Evolutionary conservation across 2,329 filamentous ascomycete genomes (phyloP).

Genomic region (Aureobasidium zeae): DNA sequence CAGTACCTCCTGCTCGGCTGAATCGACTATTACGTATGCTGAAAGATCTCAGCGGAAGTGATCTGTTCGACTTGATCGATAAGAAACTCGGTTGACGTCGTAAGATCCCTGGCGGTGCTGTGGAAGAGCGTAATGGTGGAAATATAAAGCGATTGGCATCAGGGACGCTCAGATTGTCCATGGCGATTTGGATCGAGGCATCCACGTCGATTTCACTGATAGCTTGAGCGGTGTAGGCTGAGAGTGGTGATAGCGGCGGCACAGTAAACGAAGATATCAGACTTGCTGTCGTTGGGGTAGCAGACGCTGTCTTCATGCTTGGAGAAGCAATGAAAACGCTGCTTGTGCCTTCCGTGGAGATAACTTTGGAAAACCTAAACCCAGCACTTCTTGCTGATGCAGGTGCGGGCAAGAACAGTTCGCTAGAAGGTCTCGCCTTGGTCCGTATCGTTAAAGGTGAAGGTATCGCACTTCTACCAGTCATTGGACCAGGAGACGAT

Average conservation of each 20-base stretch:
- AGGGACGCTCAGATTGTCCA: slow-evolving; percentile 6
- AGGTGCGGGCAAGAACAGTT: slow-evolving; percentile 12
- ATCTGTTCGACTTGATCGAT: slow-evolving; percentile 2
- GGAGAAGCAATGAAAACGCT: neutral
- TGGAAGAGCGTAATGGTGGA: slow-evolving; percentile 6
- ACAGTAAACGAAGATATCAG: neutral
- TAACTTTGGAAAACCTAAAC: slow-evolving; percentile 1
- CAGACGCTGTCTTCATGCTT: neutral
- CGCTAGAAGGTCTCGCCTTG: slow-evolving; percentile 8
- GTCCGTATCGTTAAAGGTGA: neutral
- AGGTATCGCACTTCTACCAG: neutral
- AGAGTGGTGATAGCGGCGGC: neutral
- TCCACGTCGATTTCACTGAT: slow-evolving; percentile 4
- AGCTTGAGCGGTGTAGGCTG: slow-evolving; percentile 1
- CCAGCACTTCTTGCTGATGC: neutral
- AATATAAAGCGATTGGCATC: slow-evolving; percentile 10
- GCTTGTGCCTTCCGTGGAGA: neutral
- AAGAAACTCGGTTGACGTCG: slow-evolving; percentile 4
- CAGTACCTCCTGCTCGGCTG: slow-evolving; percentile 1
- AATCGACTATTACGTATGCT: neutral
- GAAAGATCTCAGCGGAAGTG: neutral
- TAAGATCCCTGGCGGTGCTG: slow-evolving; percentile 3
- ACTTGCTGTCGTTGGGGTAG: neutral
- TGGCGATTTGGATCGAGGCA: slow-evolving; percentile 2
- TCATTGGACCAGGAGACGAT: slow-evolving; percentile 2